Evolutionary conservation across 1,284 basidiomycete species (phyloP).

Genomic region (Volvariella volvacea): DNA sequence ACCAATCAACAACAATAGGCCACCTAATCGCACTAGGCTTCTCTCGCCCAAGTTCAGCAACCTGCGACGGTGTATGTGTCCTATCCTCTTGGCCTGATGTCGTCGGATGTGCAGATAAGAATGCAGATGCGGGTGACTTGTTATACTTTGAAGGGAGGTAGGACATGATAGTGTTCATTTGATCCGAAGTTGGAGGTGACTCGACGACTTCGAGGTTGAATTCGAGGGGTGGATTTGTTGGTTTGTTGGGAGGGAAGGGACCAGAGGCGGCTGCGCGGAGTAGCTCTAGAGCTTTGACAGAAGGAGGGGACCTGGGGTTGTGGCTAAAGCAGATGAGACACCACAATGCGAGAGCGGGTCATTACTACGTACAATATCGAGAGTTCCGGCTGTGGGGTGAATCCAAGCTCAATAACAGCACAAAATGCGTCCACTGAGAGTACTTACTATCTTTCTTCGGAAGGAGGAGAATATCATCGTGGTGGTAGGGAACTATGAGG

Average conservation of each 20-base stretch:
- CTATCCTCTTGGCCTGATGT: constrained; percentile 30
- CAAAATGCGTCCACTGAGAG: neutral
- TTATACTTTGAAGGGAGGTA: constrained; percentile 40
- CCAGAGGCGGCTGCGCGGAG: constrained; percentile 49
- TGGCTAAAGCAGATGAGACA: constrained; percentile 40
- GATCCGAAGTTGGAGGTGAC: constrained; percentile 59
- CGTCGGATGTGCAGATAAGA: constrained; percentile 53
- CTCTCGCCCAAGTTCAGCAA: constrained; percentile 42
- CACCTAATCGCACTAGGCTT: constrained; percentile 61
- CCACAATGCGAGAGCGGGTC: neutral
- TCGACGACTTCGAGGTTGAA: constrained; percentile 71
- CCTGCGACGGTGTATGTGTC: constrained; percentile 35
- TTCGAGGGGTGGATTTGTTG: constrained; percentile 43
- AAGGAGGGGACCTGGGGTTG: constrained; percentile 55
- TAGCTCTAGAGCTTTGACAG: constrained; percentile 49
- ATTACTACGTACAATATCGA: constrained; percentile 52
- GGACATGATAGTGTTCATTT: constrained; percentile 57
- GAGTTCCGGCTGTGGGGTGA: constrained; percentile 42
- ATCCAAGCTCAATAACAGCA: neutral
- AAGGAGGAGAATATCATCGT: neutral
- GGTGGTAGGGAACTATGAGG: no score
- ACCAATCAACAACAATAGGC: constrained; percentile 77
- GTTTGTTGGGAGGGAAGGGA: constrained; percentile 50
- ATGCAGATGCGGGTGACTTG: constrained; percentile 12
- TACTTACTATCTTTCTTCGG: constrained; percentile 4